Base-by-base conservation (phyloP, 345 rosid genomes). In the Moricandia arvensis region DNA sequence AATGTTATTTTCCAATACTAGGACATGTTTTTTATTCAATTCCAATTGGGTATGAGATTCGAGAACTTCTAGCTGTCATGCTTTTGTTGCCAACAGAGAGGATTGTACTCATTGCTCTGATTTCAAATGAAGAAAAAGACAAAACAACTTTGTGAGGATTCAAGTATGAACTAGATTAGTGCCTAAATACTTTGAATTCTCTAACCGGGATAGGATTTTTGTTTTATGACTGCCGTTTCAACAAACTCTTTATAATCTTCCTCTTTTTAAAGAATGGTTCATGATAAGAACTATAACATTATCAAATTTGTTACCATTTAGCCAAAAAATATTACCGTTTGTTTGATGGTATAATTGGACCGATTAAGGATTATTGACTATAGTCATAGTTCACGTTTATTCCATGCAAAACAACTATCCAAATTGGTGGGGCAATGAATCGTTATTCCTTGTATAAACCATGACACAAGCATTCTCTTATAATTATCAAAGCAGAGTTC, bases 21-120 rank as follows among this genome's bases (percentile, higher is more conserved):
- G 5, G 63, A 7, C 63, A 59, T 59, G 38, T n/a, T 13, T 58
- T 51, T 53, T 41, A 53, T 30, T 45, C 31, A 8, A 1, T 7
- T 45, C 58, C 24, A 29, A 7, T 72, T 16, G 30, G 57, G 33
- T 38, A 13, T 45, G 53, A 45, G 29, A 16, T 6, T 8, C 29
- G 24, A 58, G 59, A 74, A 66, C 59, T 57, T 37, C 3, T n/a
- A 7, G 72, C 27, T 66, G 60, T 66, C 66, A 30, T 58, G 34
- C 27, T 13, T 66, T 43, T 74, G 24, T 43, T 65, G 43, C 34
- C 26, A 74, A 58, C 57, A 18, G 11, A 66, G 29, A 30, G 6
- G 9, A 73, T 63, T 63, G 10, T 51, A 73, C 70, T 73, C 70
- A 73, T 73, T 63, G 31, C 71, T 54, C 29, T 57, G 18, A n/a